Conservation (phyloP, 768 basidiomycete genomes). For the Russula ochroleuca region DNA sequence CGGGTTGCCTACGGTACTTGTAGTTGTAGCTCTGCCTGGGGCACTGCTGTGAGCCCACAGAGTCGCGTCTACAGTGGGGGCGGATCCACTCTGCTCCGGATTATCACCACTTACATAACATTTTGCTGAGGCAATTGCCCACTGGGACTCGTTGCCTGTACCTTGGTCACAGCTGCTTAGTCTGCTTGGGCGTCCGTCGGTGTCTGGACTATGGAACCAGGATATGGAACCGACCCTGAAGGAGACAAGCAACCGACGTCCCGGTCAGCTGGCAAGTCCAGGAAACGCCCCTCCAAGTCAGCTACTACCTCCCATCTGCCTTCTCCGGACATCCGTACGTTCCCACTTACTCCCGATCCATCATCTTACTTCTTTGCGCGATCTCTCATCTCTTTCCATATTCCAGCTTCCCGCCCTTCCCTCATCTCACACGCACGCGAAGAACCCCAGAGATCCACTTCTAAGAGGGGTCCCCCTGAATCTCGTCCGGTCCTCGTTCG, state of each 20-base stretch:
- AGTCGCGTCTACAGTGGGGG: neutral
- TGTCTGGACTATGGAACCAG: slow-evolving; percentile 21
- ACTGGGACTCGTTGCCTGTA: slow-evolving; percentile 8
- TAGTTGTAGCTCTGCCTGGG: neutral
- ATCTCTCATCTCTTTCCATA: slow-evolving; percentile 10
- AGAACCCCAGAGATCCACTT: slow-evolving; percentile 27
- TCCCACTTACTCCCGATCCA: slow-evolving; percentile 13
- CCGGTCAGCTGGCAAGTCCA: slow-evolving; percentile 26
- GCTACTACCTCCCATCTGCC: slow-evolving; percentile 18
- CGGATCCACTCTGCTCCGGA: slow-evolving; percentile 23
- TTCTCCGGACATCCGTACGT: slow-evolving; percentile 27
- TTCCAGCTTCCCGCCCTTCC: slow-evolving; percentile 26
- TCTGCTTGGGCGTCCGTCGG: slow-evolving; percentile 16
- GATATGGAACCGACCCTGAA: slow-evolving; percentile 18
- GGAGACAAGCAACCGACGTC: slow-evolving; percentile 17
- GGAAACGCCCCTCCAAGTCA: slow-evolving; percentile 24
- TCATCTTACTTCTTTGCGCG: slow-evolving; percentile 8
- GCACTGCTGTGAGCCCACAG: neutral
- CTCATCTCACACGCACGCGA: slow-evolving; percentile 35
- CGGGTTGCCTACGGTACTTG: neutral
- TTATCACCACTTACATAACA: slow-evolving; percentile 22
- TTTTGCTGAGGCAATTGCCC: slow-evolving; percentile 1
- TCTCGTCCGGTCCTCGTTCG: slow-evolving; percentile 41
- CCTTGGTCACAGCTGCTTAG: slow-evolving; percentile 18
- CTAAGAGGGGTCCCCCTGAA: slow-evolving; percentile 37